Percentiles rank a stretch among this genome's conserved stretches.
Conservation (phyloP, 208 protist species). For the Strigomonas culicis region DNA sequence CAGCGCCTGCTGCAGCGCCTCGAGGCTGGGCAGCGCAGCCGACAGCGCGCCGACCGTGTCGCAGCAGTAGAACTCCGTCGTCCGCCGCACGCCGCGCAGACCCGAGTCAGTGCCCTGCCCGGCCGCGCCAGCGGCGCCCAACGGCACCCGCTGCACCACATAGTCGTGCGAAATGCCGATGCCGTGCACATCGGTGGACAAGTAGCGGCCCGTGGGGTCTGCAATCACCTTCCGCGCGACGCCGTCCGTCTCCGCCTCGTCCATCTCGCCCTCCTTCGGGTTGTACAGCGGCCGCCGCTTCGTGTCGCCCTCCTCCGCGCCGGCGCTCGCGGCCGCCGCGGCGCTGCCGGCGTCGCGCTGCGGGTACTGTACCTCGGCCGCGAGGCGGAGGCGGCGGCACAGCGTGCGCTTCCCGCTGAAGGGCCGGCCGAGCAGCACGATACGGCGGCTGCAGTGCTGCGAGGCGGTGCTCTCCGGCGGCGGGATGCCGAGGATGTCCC, state of each 20-base stretch:
- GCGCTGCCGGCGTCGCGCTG: conserved; percentile 9
- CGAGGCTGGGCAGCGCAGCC: conserved; percentile 63
- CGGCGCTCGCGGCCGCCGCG: conserved; percentile 8
- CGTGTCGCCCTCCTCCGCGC: not conserved
- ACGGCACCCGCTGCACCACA: conserved; percentile 53
- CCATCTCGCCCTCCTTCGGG: conserved; percentile 9
- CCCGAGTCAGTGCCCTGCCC: not conserved
- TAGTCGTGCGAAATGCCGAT: conserved; percentile 66
- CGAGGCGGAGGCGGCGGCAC: conserved; percentile 51
- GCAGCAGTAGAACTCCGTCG: conserved; percentile 84
- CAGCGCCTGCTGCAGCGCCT: conserved; percentile 53
- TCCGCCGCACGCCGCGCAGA: conserved; percentile 13
- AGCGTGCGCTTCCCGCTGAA: conserved; percentile 76
- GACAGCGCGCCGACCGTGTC: conserved; percentile 69
- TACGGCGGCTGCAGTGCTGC: conserved; percentile 35
- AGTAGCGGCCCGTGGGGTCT: conserved; percentile 11
- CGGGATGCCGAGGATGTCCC: conserved; percentile 51
- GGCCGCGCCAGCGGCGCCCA: not conserved
- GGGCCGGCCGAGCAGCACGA: conserved; percentile 68
- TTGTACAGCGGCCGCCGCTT: conserved; percentile 14
- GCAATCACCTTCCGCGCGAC: conserved; percentile 9
- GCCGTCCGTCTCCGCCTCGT: not conserved
- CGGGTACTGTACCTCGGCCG: conserved; percentile 47
- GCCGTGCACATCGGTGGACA: conserved; percentile 35
- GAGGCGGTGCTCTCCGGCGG: conserved; percentile 30